Base-by-base conservation (phyloP, 768 basidiomycete species). In the Collybia mongolica region DNA sequence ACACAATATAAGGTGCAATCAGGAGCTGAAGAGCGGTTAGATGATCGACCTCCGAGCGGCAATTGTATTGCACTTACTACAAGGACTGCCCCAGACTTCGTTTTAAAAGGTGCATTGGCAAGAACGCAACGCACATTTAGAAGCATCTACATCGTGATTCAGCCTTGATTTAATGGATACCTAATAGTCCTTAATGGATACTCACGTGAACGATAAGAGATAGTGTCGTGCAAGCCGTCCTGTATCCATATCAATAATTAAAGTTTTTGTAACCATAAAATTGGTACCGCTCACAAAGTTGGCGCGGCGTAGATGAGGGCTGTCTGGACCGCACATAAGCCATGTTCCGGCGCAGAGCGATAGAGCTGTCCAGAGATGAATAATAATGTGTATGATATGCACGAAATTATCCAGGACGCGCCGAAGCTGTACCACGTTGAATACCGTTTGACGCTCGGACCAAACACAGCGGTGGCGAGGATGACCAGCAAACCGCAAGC, bases 391-490 rank as follows among this genome's bases (percentile, higher is more conserved):
- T 69, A 71, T 11, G 63, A 68, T 18, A 64, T 29, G 20, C 55
- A 54, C 3, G 65, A 68, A 29, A 68, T 14, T 26, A 68, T 62
- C 67, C 67, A 71, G 18, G 62, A 61, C 5, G 48, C 37, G 23
- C 57, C 55, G 49, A 71, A 69, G 46, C 61, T 65, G 49, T 67
- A 68, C 67, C 65, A 71, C 1, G 67, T 68, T n/a, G 63, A 48
- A 49, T 62, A 62, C 41, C 66, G 62, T 35, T 65, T 65, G 46
- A 70, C 60, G 9, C 42, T 45, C n/a, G 44, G 61, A 19, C 62
- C 60, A 15, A 58, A 28, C 12, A 57, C 15, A 0, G 67, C 66
- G 9, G 69, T 70, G 36, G 64, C 41, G 24, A 65, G 32, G 38
- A 68, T 54, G 38, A 67, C 29, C 19, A 58, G 39, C 37, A 68